A percentile compares a stretch with the other conserved stretches of the same genome.
Evolutionary conservation across 2,329 filamentous ascomycete genomes (phyloP).

Genomic region (Aphanocladium album): DNA sequence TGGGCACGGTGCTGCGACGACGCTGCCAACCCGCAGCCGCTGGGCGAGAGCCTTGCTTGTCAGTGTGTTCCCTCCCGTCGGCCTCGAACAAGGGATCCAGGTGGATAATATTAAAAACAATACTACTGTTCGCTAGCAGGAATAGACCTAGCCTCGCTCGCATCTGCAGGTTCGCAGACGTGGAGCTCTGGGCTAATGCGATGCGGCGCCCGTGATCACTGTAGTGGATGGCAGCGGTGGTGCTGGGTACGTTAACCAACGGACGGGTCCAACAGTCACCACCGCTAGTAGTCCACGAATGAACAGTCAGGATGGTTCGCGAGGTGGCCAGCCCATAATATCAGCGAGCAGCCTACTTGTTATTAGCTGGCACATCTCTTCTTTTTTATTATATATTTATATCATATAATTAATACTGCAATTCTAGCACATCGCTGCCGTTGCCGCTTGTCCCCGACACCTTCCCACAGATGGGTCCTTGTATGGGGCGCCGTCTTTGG

Average conservation of each 20-base stretch:
- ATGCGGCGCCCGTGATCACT: not conserved
- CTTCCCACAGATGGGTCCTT: no score
- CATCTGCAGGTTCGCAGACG: conserved; percentile 10
- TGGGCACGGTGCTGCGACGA: not conserved
- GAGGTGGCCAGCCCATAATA: not conserved
- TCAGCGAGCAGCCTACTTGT: not conserved
- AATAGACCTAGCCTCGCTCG: not conserved
- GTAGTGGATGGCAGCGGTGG: not conserved
- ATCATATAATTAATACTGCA: no score
- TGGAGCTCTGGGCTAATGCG: conserved; percentile 6
- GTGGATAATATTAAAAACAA: not conserved
- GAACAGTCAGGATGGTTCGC: no score
- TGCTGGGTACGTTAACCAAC: conserved; percentile 11
- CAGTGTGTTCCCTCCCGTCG: not conserved
- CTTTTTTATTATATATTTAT: no score
- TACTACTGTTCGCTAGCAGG: not conserved
- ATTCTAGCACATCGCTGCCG: no score
- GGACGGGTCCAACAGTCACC: not conserved
- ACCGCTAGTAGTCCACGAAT: not conserved
- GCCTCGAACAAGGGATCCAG: not conserved
- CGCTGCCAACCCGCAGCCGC: not conserved
- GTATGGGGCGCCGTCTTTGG: no score
- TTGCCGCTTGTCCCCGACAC: no score
- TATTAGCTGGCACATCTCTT: no score
- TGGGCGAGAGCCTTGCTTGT: no score